Evolutionary conservation across 306 rosid species (phyloP), one percentile per base, ranked within the genome.

Genomic region (Trifolium fragiferum): DNA sequence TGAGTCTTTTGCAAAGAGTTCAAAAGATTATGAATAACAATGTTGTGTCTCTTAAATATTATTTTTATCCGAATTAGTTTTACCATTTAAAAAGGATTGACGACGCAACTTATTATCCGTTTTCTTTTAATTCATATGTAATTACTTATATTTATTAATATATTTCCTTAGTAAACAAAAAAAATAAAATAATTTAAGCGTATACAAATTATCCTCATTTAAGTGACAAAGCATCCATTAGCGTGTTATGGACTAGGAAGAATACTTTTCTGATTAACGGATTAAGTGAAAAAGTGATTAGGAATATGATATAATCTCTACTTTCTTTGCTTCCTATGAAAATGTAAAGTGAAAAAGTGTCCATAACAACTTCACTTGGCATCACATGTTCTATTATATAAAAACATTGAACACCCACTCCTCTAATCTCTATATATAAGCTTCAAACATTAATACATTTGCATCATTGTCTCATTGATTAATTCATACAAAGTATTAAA

Each of bases 261-360:
- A 18, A 14, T 76, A 41, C 50, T 84, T 84, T 83, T 81, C 84
- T 84, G 49, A 86, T 84, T 87, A 83, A 71, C 25, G 75, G 74
- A 80, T 63, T 55, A 62, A 62, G 43, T 62, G 8, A 60, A 62
- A 33, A 32, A 0, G 18, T n/a, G 25, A 64, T 38, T 38, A 64
- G 18, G 10, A 38, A 66, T 18, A 6, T 37, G 10, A 57, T 59
- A 7, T 20, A 38, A 33, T 18, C 25, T 51, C 40, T 1, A 1
- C 25, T 21, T 21, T 21, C 25, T 21, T 21, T 21, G 25, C 25
- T 47, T 47, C 4, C 19, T 63, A 76, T 18, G n/a, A 62, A 50
- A 65, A 75, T 49, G 27, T 65, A 51, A 55, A 55, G 44, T 54
- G 66, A 74, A 68, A 38, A 59, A 68, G 67, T 37, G 63, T 40